Conservation (phyloP, 345 rosid species). For the Theobroma cacao region DNA sequence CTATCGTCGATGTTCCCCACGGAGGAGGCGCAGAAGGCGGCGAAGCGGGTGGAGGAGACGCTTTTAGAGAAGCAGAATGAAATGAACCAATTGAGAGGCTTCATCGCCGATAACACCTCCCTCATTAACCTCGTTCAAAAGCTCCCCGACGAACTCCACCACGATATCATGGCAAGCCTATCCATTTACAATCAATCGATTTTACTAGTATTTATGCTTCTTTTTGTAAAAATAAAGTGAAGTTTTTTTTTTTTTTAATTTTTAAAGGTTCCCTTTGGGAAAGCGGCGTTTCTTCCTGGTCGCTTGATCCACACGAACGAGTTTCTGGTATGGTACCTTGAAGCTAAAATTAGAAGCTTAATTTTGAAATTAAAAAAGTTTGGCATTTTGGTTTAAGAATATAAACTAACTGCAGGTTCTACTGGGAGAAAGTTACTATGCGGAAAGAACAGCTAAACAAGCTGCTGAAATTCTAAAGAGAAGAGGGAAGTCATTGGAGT, state of each 20-base stretch:
- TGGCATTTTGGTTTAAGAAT: neutral
- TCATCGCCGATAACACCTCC: slow-evolving; percentile 62
- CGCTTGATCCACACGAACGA: slow-evolving; percentile 88
- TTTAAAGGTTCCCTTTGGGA: slow-evolving; percentile 81
- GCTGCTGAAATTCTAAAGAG: slow-evolving; percentile 72
- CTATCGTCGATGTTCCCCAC: slow-evolving; percentile 63
- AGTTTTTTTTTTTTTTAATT: slow-evolving; percentile 13
- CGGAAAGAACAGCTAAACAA: slow-evolving; percentile 76
- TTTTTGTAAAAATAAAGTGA: neutral
- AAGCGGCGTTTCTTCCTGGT: slow-evolving; percentile 88
- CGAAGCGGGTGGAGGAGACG: slow-evolving; percentile 59
- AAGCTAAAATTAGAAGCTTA: neutral
- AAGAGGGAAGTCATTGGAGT: slow-evolving; percentile 67
- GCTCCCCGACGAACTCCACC: slow-evolving; percentile 85
- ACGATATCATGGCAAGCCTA: slow-evolving; percentile 64
- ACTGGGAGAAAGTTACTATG: slow-evolving; percentile 77
- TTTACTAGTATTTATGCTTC: neutral
- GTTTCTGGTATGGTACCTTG: slow-evolving; percentile 47
- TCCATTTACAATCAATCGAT: neutral
- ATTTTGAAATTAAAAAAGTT: neutral
- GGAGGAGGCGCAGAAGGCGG: slow-evolving; percentile 67
- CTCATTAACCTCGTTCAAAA: slow-evolving; percentile 63
- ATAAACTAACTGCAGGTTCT: slow-evolving; percentile 50
- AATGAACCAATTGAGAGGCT: slow-evolving; percentile 47
- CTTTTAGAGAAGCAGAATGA: slow-evolving; percentile 59